phyloP scores from a whole-genome alignment of 176 grass and related monocot genomes.

The Leersia perrieri region DNA sequence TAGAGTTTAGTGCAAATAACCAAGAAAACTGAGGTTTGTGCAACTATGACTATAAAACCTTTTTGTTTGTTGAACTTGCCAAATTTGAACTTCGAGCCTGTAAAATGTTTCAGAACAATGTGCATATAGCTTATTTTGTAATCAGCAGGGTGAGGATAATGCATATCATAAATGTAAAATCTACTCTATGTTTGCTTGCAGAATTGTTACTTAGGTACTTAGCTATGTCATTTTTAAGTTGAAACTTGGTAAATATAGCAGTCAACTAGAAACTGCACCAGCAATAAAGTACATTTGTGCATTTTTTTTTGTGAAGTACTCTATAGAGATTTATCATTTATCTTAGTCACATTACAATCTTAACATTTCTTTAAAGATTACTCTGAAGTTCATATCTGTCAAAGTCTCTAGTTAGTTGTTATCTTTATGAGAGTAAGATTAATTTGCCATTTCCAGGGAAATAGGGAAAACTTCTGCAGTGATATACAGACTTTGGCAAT shows the following conservation, averaged over 20 bases:
- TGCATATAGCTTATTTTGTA: background rate
- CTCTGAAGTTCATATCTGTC: slow-evolving; percentile 3
- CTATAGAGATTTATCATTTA: slow-evolving; percentile 19
- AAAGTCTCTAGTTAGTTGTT: background rate
- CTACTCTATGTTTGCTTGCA: background rate
- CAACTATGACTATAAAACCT: background rate
- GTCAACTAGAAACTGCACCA: background rate
- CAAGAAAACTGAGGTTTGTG: background rate
- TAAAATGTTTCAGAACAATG: background rate
- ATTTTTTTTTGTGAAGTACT: background rate
- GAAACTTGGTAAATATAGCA: slow-evolving; percentile 6
- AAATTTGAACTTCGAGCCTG: background rate
- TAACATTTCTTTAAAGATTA: slow-evolving; percentile 6
- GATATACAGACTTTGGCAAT: background rate
- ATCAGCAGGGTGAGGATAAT: background rate
- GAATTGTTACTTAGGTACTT: background rate
- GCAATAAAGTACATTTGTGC: background rate
- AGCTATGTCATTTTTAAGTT: background rate
- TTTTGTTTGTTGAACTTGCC: background rate
- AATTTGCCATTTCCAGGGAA: slow-evolving; percentile 4
- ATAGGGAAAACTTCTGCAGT: background rate
- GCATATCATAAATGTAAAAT: background rate
- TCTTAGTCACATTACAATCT: background rate
- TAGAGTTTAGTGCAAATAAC: background rate
- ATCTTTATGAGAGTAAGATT: slow-evolving; percentile 19